phyloP scores from a whole-genome alignment of 2,329 filamentous ascomycete genomes.

The Xylaria sp. region DNA sequence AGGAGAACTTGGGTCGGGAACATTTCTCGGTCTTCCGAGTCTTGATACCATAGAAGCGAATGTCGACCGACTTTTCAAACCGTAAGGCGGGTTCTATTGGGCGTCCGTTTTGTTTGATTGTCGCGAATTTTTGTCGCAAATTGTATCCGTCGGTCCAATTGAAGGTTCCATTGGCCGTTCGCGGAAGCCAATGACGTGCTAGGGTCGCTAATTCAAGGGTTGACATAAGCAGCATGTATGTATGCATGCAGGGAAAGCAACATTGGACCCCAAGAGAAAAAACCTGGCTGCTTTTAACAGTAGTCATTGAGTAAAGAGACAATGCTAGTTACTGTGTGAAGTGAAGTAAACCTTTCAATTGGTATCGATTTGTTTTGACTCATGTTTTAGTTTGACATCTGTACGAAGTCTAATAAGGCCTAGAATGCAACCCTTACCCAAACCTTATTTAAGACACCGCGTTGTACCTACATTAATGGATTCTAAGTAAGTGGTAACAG shows the following conservation, averaged over 20 bases:
- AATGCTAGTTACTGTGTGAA: too few relatives aligned
- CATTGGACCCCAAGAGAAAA: background rate
- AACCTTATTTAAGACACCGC: too few relatives aligned
- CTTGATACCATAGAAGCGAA: background rate
- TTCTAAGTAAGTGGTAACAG: too few relatives aligned
- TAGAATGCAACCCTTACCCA: too few relatives aligned
- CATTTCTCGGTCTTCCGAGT: background rate
- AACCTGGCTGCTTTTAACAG: background rate
- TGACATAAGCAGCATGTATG: background rate
- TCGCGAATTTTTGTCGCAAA: background rate
- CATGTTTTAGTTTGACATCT: too few relatives aligned
- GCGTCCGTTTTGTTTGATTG: background rate
- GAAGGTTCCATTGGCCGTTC: constrained; percentile 21
- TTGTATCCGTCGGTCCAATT: constrained; percentile 27
- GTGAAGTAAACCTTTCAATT: too few relatives aligned
- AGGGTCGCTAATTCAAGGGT: background rate
- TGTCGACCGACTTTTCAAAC: background rate
- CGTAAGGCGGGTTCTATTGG: background rate
- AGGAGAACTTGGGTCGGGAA: background rate
- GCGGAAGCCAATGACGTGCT: background rate
- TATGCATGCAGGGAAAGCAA: background rate
- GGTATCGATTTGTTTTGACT: too few relatives aligned
- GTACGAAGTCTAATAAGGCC: too few relatives aligned
- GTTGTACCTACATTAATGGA: too few relatives aligned
- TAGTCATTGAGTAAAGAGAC: too few relatives aligned